Percentiles rank a stretch among this genome's conserved stretches.
Evolutionary conservation across 805 yeast species (phyloP).

Genomic region (Lipomyces mesembrius): DNA sequence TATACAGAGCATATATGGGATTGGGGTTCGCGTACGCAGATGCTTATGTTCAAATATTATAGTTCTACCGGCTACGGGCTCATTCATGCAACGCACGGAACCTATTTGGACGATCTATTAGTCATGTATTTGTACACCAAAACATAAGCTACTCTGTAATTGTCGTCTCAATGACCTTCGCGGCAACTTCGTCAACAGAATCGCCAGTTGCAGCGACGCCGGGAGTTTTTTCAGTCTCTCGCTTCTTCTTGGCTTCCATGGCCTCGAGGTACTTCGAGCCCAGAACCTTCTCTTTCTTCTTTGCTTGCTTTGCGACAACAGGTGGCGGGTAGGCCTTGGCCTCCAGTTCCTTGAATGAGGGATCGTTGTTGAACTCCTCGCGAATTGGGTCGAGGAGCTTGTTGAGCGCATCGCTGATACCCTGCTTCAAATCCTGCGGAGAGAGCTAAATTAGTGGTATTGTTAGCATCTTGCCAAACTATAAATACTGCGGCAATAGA

Average conservation of each 20-base stretch:
- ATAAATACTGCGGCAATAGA: neutral
- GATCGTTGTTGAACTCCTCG: conserved; percentile 61
- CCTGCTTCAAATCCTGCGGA: conserved; percentile 92
- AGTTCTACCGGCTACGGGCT: neutral
- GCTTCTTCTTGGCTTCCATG: conserved; percentile 27
- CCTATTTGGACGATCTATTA: neutral
- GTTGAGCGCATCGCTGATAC: conserved; percentile 86
- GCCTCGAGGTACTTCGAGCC: conserved; percentile 83
- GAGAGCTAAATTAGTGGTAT: conserved; percentile 52
- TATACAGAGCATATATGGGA: conserved; percentile 1
- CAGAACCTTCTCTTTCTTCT: conserved; percentile 75
- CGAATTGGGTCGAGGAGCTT: conserved; percentile 82
- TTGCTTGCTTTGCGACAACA: conserved; percentile 65
- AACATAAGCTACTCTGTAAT: conserved; percentile 5
- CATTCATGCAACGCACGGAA: neutral
- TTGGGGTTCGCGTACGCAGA: neutral
- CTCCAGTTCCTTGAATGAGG: conserved; percentile 76
- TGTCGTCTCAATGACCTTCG: neutral
- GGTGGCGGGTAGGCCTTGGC: conserved; percentile 84
- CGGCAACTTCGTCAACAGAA: conserved; percentile 1
- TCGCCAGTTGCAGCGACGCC: conserved; percentile 19
- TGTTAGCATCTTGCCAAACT: conserved; percentile 6
- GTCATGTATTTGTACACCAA: neutral
- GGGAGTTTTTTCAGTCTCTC: conserved; percentile 35
- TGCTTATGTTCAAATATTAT: neutral